A percentile compares a stretch with the other conserved stretches of the same genome.
These are phyloP conservation scores for Physaria fendleri DNA, from an alignment of 345 rosid genomes.

Conservation along the genomic window DNA sequence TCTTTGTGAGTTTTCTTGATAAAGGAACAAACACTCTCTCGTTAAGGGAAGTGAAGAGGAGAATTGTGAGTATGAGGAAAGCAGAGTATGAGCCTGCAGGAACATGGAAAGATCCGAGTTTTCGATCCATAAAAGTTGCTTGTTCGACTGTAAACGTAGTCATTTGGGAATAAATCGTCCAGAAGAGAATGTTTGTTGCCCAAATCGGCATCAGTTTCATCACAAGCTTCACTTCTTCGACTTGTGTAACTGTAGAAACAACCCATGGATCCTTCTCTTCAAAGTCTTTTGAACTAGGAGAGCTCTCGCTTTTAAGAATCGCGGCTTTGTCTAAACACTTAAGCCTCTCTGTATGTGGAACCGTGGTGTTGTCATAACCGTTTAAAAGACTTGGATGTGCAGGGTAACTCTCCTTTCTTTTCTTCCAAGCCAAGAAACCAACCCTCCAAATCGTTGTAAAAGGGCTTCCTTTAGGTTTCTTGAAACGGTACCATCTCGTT, in stretches of 20 bases:
- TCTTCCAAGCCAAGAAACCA: conserved; percentile 67
- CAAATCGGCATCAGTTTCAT: conserved; percentile 71
- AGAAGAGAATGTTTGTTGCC: conserved; percentile 84
- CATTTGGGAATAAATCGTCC: conserved; percentile 96
- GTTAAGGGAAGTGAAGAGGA: conserved; percentile 75
- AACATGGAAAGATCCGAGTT: conserved; percentile 43
- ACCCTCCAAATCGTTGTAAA: conserved; percentile 78
- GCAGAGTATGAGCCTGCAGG: conserved; percentile 69
- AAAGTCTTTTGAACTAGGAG: conserved; percentile 17
- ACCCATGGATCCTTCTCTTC: conserved; percentile 45
- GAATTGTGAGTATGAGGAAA: conserved; percentile 62
- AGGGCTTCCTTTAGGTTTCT: conserved; percentile 79
- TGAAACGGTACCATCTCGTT: conserved; percentile 59
- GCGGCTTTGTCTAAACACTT: conserved; percentile 91
- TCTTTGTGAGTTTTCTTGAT: conserved; percentile 48
- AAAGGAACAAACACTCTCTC: conserved; percentile 68
- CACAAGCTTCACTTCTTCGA: conserved; percentile 83
- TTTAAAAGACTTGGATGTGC: conserved; percentile 50
- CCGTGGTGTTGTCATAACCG: conserved; percentile 48
- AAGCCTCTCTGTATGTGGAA: conserved; percentile 51
- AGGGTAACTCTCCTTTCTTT: conserved; percentile 49
- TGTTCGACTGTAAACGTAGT: conserved; percentile 83
- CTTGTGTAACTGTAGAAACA: conserved; percentile 65
- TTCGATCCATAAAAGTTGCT: conserved; percentile 66
- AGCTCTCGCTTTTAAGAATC: conserved; percentile 26